phyloP scores from a whole-genome alignment of 768 basidiomycete genomes.

The Austroboletus festivus region DNA sequence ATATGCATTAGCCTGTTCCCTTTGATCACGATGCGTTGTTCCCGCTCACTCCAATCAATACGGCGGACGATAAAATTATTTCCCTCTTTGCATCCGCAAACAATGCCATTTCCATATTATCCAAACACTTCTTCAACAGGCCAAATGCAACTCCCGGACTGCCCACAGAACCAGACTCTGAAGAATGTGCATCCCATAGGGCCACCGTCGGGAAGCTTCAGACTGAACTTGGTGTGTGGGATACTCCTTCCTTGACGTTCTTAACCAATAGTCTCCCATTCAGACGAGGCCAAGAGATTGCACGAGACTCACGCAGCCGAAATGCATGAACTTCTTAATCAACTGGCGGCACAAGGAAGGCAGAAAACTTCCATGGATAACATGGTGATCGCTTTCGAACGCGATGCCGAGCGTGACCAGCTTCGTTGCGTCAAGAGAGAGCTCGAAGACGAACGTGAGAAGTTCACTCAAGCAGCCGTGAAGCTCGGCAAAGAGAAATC shows the following conservation, averaged over 20 bases:
- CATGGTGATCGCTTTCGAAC: constrained; percentile 48
- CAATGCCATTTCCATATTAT: constrained; percentile 32
- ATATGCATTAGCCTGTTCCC: constrained; percentile 37
- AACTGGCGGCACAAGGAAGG: constrained; percentile 43
- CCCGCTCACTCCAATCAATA: constrained; percentile 49
- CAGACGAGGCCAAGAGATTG: constrained; percentile 50
- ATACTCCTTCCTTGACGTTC: background rate
- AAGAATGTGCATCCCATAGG: constrained; percentile 50
- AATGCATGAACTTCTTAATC: constrained; percentile 54
- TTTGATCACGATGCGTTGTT: constrained; percentile 51
- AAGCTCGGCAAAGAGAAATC: constrained; percentile 64
- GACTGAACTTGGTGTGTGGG: constrained; percentile 53
- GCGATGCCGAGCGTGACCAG: constrained; percentile 50
- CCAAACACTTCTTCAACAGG: constrained; percentile 20
- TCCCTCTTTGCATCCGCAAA: constrained; percentile 44
- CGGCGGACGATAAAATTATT: constrained; percentile 46
- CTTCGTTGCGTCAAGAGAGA: constrained; percentile 51
- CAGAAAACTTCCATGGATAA: constrained; percentile 38
- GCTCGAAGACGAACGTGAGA: constrained; percentile 62
- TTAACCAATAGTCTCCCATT: constrained; percentile 7
- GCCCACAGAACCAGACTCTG: constrained; percentile 27
- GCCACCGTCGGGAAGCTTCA: constrained; percentile 48
- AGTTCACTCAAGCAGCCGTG: constrained; percentile 62
- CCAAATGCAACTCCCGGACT: constrained; percentile 11
- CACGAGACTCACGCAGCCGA: constrained; percentile 40